phyloP scores from a whole-genome alignment of 495 filamentous ascomycete genomes.

The Pyrenopolyporus hunteri region DNA sequence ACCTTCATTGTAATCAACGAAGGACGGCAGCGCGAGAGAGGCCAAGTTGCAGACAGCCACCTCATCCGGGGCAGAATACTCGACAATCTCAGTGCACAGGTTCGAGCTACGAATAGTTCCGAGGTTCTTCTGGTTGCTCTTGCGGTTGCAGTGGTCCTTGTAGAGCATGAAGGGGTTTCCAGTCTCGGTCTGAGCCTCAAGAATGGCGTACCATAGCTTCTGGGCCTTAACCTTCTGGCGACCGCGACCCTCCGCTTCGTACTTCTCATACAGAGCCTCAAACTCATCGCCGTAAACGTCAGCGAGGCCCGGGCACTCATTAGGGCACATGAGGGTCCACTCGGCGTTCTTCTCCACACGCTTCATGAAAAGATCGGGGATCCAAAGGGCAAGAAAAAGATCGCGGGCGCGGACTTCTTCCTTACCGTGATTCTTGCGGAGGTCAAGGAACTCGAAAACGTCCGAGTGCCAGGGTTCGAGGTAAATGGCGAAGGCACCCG shows the following conservation, averaged over 20 bases:
- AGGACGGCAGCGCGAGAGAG: conserved; percentile 88
- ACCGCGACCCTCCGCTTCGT: conserved; percentile 87
- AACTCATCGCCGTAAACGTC: conserved; percentile 98
- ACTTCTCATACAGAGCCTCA: conserved; percentile 91
- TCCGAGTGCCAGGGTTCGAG: conserved; percentile 99
- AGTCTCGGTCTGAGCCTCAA: conserved; percentile 97
- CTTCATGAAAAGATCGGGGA: conserved; percentile 99
- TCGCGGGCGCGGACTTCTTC: conserved; percentile 97
- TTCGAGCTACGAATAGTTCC: conserved; percentile 98
- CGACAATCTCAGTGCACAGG: conserved; percentile 96
- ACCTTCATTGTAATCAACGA: conserved; percentile 79
- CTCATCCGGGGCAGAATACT: conserved; percentile 96
- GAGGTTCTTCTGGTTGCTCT: conserved; percentile 99
- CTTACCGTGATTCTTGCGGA: conserved; percentile 99
- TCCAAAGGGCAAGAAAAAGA: conserved; percentile 97
- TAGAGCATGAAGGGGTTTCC: conserved; percentile 99
- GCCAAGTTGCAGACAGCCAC: conserved; percentile 98
- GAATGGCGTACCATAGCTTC: conserved; percentile 98
- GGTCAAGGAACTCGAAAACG: conserved; percentile 95
- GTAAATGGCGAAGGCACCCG: conserved; percentile 98
- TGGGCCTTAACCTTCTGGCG: conserved; percentile 93
- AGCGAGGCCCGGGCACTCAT: conserved; percentile 90
- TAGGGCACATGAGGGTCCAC: conserved; percentile 98
- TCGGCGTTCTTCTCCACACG: conserved; percentile 93
- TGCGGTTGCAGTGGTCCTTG: conserved; percentile 97